Evolutionary conservation across 495 filamentous ascomycete genomes (phyloP).

Genomic region (Tuber brumale): DNA sequence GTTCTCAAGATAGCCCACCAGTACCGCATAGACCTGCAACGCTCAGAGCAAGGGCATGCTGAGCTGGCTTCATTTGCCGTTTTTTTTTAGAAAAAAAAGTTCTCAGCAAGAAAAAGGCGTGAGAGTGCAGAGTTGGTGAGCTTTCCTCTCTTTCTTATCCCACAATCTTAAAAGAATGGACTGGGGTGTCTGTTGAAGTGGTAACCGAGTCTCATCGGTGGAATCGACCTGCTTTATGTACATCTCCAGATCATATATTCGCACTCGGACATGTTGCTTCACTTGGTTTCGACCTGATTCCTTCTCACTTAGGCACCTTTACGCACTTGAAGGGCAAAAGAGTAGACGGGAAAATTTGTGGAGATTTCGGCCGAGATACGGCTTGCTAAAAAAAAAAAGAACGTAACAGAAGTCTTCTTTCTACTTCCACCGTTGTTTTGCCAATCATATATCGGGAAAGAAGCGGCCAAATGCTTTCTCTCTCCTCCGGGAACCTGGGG

Average conservation of each 20-base stretch:
- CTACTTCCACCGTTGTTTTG: neutral
- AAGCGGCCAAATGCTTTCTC: neutral
- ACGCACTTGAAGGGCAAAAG: neutral
- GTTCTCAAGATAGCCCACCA: neutral
- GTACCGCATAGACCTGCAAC: slow-evolving; percentile 22
- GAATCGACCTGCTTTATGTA: neutral
- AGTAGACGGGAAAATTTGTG: neutral
- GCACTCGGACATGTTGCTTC: neutral
- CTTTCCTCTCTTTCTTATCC: neutral
- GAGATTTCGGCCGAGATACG: neutral
- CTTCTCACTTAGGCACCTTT: neutral
- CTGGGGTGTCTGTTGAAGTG: neutral
- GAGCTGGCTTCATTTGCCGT: slow-evolving; percentile 23
- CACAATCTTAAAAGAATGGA: neutral
- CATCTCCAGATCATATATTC: neutral
- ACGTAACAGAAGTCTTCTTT: neutral
- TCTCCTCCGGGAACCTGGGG: neutral
- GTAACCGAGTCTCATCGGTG: neutral
- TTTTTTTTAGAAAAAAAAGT: neutral
- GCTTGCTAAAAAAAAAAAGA: neutral
- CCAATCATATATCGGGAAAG: neutral
- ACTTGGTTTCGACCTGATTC: neutral
- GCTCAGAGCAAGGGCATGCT: slow-evolving; percentile 21
- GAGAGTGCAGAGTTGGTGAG: neutral
- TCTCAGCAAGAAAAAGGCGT: neutral